A percentile compares a stretch with the other conserved stretches of the same genome.
Conservation (phyloP, 1,139 yeast species). For the Candida sojae region DNA sequence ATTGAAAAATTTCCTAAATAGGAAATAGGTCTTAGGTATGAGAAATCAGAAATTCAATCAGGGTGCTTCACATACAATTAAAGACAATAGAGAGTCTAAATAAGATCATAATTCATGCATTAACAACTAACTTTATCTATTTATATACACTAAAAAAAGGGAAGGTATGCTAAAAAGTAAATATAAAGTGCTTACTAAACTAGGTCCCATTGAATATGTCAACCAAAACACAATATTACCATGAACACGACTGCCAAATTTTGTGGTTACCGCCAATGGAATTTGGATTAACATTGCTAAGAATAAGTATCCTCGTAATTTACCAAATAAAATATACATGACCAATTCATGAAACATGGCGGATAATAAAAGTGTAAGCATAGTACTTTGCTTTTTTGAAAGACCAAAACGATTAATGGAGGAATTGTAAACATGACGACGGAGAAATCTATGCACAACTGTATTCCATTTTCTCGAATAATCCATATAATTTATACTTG, state of each 20-base stretch:
- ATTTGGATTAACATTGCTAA: conserved; percentile 82
- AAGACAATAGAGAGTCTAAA: not conserved
- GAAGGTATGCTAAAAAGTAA: conserved; percentile 55
- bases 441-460: conserved; percentile 88
- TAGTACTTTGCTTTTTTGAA: conserved; percentile 66
- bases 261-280: conserved; percentile 59
- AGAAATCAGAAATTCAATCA: too few relatives aligned
- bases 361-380: conserved; percentile 80
- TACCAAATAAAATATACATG: conserved; percentile 84
- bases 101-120: too few relatives aligned
- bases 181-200: conserved; percentile 82
- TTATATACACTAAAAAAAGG: not conserved
- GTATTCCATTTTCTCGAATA: conserved; percentile 93
- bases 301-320: conserved; percentile 77
- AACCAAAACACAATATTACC: conserved; percentile 90
- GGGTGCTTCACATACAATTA: too few relatives aligned
- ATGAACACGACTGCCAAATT: conserved; percentile 53
- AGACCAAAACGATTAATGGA: conserved; percentile 76
- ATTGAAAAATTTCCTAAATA: conserved; percentile 1
- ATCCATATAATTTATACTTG: conserved; percentile 89
- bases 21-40: not conserved
- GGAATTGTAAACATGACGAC: conserved; percentile 93
- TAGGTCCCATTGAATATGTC: conserved; percentile 89
- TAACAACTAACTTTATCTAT: too few relatives aligned
- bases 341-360: conserved; percentile 86